Conservation (phyloP, 148 eudicot species). For the Gaultheria prostrata region DNA sequence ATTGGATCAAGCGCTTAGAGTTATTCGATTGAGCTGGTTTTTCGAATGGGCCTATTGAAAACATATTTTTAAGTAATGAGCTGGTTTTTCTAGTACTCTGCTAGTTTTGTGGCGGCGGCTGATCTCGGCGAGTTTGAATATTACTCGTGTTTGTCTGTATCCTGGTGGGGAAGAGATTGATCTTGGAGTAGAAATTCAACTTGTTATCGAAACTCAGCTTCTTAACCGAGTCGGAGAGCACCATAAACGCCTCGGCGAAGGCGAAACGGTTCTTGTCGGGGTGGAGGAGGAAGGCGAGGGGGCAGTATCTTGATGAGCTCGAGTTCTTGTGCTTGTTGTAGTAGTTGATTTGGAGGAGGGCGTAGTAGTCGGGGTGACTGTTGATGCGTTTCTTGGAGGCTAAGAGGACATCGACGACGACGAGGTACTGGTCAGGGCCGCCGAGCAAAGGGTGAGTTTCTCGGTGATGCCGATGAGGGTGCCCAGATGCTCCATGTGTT, state of each 20-base stretch:
- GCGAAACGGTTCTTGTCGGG: conserved; percentile 10
- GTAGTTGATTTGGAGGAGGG: conserved; percentile 57
- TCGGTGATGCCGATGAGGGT: conserved; percentile 59
- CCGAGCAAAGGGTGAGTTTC: conserved; percentile 71
- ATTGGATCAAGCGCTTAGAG: too few species aligned
- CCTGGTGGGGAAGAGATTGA: conserved; percentile 36
- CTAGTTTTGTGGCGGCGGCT: too few species aligned
- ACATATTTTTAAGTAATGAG: background rate
- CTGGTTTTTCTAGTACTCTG: too few species aligned
- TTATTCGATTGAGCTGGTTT: too few species aligned
- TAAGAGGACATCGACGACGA: conserved; percentile 64
- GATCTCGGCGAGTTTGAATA: too few species aligned
- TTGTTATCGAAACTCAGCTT: conserved; percentile 45
- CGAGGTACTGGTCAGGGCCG: conserved; percentile 82
- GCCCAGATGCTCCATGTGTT: too few species aligned
- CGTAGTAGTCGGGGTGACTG: conserved; percentile 63
- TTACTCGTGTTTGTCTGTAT: too few species aligned
- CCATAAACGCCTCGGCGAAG: conserved; percentile 11
- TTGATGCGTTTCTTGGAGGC: conserved; percentile 56
- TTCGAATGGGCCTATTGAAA: too few species aligned
- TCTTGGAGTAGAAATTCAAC: conserved; percentile 35
- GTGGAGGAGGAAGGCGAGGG: conserved; percentile 15
- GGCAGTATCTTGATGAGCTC: conserved; percentile 4
- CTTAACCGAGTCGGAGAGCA: conserved; percentile 5
- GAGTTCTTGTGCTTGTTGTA: conserved; percentile 25